Evolutionary conservation across 345 rosid species (phyloP).

Genomic region (Boechera retrofracta): DNA sequence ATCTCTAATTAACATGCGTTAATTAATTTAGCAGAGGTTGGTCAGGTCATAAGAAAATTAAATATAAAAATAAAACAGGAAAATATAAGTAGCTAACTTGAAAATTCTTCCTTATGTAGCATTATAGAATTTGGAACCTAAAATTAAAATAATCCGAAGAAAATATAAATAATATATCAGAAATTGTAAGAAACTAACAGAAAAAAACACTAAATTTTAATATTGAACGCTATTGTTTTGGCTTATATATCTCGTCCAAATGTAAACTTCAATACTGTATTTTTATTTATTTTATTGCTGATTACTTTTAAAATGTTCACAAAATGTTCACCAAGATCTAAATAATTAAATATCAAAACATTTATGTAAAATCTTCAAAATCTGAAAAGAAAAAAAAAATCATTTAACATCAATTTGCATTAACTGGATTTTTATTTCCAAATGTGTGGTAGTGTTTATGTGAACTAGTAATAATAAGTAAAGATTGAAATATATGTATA

Average conservation of each 20-base stretch:
- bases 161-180: not conserved
- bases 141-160: not conserved
- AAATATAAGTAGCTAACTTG: not conserved
- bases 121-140: not conserved
- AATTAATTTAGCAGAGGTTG: not conserved
- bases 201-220: not conserved
- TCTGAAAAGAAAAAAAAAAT: not conserved
- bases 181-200: not conserved
- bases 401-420: not conserved
- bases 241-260: not conserved
- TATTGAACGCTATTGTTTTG: not conserved
- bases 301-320: not conserved
- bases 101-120: not conserved
- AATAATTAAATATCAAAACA: not conserved
- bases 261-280: not conserved
- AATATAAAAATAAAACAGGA: not conserved
- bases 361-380: not conserved
- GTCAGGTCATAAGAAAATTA: not conserved
- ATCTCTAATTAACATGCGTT: not conserved
- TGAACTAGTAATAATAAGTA: slow-evolving; percentile 4
- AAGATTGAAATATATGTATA: not conserved
- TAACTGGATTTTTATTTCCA: not conserved
- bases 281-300: not conserved
- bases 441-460: not conserved
- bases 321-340: not conserved